These are phyloP conservation scores for Hypomyces perniciosus DNA, from an alignment of 2,329 filamentous ascomycete species.

Conservation along the genomic window DNA sequence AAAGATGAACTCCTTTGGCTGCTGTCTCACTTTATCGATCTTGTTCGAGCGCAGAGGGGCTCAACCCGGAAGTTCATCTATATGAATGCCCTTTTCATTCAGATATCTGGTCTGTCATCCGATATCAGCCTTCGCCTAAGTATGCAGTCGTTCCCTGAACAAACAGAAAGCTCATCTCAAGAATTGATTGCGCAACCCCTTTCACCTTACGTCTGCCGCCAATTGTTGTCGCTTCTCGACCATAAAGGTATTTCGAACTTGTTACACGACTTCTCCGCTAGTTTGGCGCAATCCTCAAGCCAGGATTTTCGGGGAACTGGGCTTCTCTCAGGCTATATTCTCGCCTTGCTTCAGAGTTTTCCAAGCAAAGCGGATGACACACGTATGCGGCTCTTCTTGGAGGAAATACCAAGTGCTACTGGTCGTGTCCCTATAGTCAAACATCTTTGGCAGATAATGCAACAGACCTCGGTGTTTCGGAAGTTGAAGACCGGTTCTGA, in stretches of 20 bases:
- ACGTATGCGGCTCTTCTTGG: slow-evolving; percentile 83
- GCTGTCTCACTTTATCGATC: slow-evolving; percentile 59
- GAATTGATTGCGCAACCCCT: slow-evolving; percentile 26
- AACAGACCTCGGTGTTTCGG: slow-evolving; percentile 35
- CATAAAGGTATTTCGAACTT: slow-evolving; percentile 61
- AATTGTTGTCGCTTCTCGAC: slow-evolving; percentile 67
- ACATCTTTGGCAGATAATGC: slow-evolving; percentile 72
- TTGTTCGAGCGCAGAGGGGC: slow-evolving; percentile 38
- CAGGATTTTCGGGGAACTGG: slow-evolving; percentile 43
- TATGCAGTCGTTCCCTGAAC: slow-evolving; percentile 13
- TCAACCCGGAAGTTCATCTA: slow-evolving; percentile 34
- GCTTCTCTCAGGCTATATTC: slow-evolving; percentile 75
- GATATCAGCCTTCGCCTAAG: slow-evolving; percentile 45
- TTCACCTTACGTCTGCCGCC: slow-evolving; percentile 54
- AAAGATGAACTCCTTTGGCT: slow-evolving; percentile 53
- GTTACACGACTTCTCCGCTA: slow-evolving; percentile 29
- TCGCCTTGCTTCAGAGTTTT: slow-evolving; percentile 81
- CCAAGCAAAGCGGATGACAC: slow-evolving; percentile 79
- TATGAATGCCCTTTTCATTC: slow-evolving; percentile 47
- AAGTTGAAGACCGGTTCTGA: slow-evolving; percentile 27
- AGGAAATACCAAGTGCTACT: slow-evolving; percentile 27
- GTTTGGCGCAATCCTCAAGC: slow-evolving; percentile 24
- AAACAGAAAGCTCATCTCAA: slow-evolving; percentile 13
- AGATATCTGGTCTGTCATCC: slow-evolving; percentile 45
- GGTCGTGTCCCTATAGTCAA: slow-evolving; percentile 55